A percentile compares a stretch with the other conserved stretches of the same genome.
Evolutionary conservation across 2,329 filamentous ascomycete genomes (phyloP).

Genomic region (Cytospora piceae): DNA sequence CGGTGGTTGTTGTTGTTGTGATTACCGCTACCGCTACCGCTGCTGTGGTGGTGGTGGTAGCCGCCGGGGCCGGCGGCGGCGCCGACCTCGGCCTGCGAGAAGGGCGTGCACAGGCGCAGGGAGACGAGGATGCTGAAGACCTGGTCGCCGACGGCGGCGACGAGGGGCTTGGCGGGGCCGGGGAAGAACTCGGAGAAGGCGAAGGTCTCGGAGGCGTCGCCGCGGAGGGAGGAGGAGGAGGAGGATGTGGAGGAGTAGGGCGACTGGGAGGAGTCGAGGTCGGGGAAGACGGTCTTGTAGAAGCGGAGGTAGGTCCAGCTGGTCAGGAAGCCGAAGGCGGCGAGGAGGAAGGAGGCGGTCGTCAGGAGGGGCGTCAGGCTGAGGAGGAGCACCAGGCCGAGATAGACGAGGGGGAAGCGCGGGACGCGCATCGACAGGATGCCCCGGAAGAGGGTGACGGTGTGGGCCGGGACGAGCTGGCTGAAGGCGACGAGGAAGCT

Average conservation of each 20-base stretch:
- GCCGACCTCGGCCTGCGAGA: slow-evolving; percentile 79
- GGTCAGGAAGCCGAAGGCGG: slow-evolving; percentile 78
- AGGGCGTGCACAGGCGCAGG: slow-evolving; percentile 80
- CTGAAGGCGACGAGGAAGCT: slow-evolving; percentile 96
- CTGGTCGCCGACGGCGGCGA: slow-evolving; percentile 73
- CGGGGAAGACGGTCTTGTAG: slow-evolving; percentile 77
- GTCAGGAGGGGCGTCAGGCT: slow-evolving; percentile 60
- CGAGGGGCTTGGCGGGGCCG: slow-evolving; percentile 75
- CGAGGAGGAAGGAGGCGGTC: slow-evolving; percentile 79
- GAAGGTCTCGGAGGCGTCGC: slow-evolving; percentile 95
- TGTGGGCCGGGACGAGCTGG: slow-evolving; percentile 95
- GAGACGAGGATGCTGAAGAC: slow-evolving; percentile 77
- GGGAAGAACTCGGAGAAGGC: slow-evolving; percentile 97
- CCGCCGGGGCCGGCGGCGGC: slow-evolving; percentile 53
- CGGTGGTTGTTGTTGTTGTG: slow-evolving; percentile 57
- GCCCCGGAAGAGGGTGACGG: slow-evolving; percentile 89
- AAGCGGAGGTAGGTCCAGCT: slow-evolving; percentile 97
- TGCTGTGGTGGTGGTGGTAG: slow-evolving; percentile 53
- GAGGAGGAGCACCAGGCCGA: slow-evolving; percentile 72
- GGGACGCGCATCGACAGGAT: slow-evolving; percentile 86
- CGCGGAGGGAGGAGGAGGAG: slow-evolving; percentile 60
- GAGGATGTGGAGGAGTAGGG: slow-evolving; percentile 55
- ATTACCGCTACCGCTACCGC: slow-evolving; percentile 39
- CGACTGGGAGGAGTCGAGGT: slow-evolving; percentile 66
- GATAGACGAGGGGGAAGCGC: slow-evolving; percentile 70